phyloP scores from a whole-genome alignment of 2,329 filamentous ascomycete genomes.

The Pseudogymnoascus sp. region DNA sequence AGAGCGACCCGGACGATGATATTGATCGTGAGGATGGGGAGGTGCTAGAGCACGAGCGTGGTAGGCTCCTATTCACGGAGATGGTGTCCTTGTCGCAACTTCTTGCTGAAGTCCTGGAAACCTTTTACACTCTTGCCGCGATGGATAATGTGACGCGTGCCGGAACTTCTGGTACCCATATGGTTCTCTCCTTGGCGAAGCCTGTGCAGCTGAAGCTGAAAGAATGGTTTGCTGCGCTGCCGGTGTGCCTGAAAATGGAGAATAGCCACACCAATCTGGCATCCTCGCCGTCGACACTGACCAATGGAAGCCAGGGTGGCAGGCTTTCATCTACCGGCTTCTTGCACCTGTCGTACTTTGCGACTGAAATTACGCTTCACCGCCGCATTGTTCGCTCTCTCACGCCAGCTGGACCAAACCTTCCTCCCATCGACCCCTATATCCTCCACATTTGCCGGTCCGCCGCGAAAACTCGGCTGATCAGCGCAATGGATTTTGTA shows the following conservation, averaged over 20 bases:
- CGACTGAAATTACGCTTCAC: constrained; percentile 88
- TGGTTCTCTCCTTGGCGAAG: constrained; percentile 69
- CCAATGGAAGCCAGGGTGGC: constrained; percentile 11
- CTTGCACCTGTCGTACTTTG: constrained; percentile 86
- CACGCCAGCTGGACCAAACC: constrained; percentile 32
- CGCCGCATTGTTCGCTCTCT: constrained; percentile 83
- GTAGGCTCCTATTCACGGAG: constrained; percentile 62
- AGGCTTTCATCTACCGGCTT: constrained; percentile 60
- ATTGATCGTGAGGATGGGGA: constrained; percentile 42
- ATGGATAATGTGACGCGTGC: constrained; percentile 60
- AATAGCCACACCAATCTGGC: constrained; percentile 28
- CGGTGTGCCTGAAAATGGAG: constrained; percentile 58
- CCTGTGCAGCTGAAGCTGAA: constrained; percentile 76
- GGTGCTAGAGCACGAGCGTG: constrained; percentile 54
- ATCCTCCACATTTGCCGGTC: constrained; percentile 87
- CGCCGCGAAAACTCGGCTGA: constrained; percentile 86
- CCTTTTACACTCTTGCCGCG: constrained; percentile 74
- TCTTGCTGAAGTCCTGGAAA: constrained; percentile 71
- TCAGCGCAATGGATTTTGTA: constrained; percentile 95
- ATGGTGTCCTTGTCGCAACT: constrained; percentile 70
- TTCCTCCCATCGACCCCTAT: constrained; percentile 59
- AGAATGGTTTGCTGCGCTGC: constrained; percentile 68
- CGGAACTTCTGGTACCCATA: constrained; percentile 60
- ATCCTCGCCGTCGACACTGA: constrained; percentile 34
- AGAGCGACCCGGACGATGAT: constrained; percentile 52